phyloP scores from a whole-genome alignment of 2,329 filamentous ascomycete genomes.

The Sporothrix protearum region DNA sequence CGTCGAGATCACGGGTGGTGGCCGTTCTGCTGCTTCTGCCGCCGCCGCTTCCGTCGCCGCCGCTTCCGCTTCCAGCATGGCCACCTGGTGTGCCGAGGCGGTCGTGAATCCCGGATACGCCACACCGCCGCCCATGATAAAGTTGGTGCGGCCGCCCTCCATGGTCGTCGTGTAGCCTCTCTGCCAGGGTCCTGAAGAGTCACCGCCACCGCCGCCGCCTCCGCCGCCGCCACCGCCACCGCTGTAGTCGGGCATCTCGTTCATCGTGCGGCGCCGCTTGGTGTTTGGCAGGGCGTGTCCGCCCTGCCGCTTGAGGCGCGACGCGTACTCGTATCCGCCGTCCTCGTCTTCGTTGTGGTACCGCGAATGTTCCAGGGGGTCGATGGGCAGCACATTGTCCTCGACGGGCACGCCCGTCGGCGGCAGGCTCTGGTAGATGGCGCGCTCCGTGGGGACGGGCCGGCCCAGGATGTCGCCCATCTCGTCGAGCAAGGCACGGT shows the following conservation, averaged over 20 bases:
- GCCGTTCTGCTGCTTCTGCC: conserved; percentile 34
- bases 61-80: conserved; percentile 38
- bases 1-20: not conserved
- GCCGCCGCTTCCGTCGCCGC: conserved; percentile 27
- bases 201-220: conserved; percentile 31
- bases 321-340: conserved; percentile 10
- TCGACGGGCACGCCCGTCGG: conserved; percentile 55
- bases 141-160: conserved; percentile 50
- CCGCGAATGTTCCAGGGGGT: conserved; percentile 44
- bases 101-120: conserved; percentile 58
- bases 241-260: conserved; percentile 1
- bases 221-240: conserved; percentile 32
- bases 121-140: conserved; percentile 51
- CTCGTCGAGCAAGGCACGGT: conserved; percentile 57
- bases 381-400: conserved; percentile 65
- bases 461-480: conserved; percentile 70
- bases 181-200: conserved; percentile 34
- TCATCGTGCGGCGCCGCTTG: conserved; percentile 32
- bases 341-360: conserved; percentile 18
- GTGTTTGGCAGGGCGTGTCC: conserved; percentile 25
- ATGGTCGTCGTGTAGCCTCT: conserved; percentile 58
- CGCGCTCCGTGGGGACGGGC: conserved; percentile 52
- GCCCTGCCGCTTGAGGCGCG: not conserved
- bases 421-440: conserved; percentile 52
- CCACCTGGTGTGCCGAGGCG: conserved; percentile 52